Evolutionary conservation across 164 flowering plant genomes (phyloP).

Genomic region (Vitis rotundifolia): DNA sequence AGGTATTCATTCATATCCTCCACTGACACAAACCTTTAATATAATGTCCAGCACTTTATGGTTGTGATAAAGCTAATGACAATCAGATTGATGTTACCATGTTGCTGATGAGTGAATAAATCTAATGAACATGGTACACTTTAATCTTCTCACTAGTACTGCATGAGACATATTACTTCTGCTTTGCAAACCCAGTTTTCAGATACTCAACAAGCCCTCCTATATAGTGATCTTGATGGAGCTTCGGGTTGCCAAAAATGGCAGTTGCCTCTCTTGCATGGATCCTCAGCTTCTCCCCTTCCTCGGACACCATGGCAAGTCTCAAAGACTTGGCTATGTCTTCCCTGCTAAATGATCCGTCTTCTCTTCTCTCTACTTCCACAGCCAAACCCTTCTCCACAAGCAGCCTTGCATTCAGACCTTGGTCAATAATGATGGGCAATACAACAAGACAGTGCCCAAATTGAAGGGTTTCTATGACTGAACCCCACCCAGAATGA

Average conservation of each 20-base stretch:
- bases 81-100: no score
- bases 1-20: no score
- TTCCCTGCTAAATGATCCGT: constrained; percentile 35
- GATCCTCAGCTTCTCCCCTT: constrained; percentile 21
- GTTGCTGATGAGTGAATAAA: no score
- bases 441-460: constrained; percentile 34
- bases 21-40: no score
- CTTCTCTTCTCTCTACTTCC: constrained; percentile 41
- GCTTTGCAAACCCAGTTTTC: not conserved
- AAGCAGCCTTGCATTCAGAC: constrained; percentile 32
- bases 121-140: no score
- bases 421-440: constrained; percentile 33
- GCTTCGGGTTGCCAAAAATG: constrained; percentile 19
- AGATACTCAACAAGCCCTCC: constrained; percentile 23
- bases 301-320: constrained; percentile 33
- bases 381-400: constrained; percentile 38
- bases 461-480: constrained; percentile 27
- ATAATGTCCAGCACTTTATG: no score
- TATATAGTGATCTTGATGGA: constrained; percentile 24
- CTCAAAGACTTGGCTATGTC: constrained; percentile 31
- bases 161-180: no score
- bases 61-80: no score
- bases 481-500: constrained; percentile 39
- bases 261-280: constrained; percentile 11
- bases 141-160: no score